These are phyloP conservation scores for Akanthomyces dipterigenus DNA, from an alignment of 2,329 filamentous ascomycete species.

Conservation along the genomic window DNA sequence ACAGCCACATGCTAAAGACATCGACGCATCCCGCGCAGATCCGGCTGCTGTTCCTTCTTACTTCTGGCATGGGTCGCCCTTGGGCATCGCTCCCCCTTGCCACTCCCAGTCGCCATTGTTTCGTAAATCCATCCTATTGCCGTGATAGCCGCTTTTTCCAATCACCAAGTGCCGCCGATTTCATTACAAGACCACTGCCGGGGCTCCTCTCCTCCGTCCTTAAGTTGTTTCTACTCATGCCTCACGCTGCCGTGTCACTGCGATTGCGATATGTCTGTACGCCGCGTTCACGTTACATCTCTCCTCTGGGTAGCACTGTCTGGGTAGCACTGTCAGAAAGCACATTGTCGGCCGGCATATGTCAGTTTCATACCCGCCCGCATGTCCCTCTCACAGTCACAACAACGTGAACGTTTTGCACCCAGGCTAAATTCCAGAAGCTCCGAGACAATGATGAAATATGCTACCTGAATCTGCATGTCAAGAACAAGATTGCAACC, in stretches of 20 bases:
- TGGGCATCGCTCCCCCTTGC: background rate
- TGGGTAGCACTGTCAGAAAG: background rate
- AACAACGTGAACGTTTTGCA: background rate
- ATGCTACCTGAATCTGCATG: conserved; percentile 19
- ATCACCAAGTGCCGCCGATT: background rate
- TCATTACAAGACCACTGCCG: background rate
- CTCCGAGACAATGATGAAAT: conserved; percentile 13
- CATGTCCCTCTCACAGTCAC: background rate
- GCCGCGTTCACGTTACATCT: background rate
- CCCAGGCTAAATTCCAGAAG: background rate
- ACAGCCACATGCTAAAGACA: background rate
- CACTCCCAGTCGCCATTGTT: background rate
- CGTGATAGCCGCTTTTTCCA: background rate
- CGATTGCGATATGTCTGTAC: background rate
- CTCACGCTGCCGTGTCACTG: background rate
- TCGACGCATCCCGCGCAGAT: background rate
- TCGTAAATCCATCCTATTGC: conserved; percentile 2
- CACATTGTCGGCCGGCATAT: background rate
- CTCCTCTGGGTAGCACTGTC: background rate
- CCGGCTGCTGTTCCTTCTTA: background rate
- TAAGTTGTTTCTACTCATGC: background rate
- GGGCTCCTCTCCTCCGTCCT: background rate
- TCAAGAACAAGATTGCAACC: conserved; percentile 27
- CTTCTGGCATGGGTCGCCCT: no score
- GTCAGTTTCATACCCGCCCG: background rate